Conservation (phyloP, 805 yeast genomes). For the Millerago galiae region DNA sequence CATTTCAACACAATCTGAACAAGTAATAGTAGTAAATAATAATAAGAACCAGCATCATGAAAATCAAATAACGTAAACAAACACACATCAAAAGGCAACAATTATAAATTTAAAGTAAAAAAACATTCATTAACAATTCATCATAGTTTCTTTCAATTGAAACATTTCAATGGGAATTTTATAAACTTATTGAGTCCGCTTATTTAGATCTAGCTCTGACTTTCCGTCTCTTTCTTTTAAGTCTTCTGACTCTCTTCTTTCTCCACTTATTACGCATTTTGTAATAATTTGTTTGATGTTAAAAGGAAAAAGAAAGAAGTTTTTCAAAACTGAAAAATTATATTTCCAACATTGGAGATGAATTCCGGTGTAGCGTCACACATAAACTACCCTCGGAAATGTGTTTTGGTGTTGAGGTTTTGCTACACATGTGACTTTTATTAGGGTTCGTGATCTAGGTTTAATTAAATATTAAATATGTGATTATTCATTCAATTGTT, state of each 20-base stretch:
- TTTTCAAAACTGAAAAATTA: constrained; percentile 17
- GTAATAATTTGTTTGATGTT: constrained; percentile 11
- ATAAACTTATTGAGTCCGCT: constrained; percentile 39
- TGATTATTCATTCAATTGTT: neutral
- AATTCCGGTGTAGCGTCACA: constrained; percentile 5
- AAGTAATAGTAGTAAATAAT: neutral
- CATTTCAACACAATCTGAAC: constrained; percentile 2
- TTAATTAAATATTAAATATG: too few relatives aligned
- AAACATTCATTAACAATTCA: neutral
- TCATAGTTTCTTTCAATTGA: neutral
- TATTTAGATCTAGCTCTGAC: constrained; percentile 99
- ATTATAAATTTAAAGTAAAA: neutral
- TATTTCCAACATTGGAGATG: neutral
- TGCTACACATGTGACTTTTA: too few relatives aligned
- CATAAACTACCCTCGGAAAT: constrained; percentile 2
- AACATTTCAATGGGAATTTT: neutral
- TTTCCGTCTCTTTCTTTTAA: constrained; percentile 99
- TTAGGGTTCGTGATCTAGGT: too few relatives aligned
- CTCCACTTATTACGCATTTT: constrained; percentile 97
- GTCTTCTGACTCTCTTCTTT: constrained; percentile 99
- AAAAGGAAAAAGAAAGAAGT: constrained; percentile 12
- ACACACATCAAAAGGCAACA: constrained; percentile 1
- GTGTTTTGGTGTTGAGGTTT: constrained; percentile 4
- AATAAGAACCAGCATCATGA: constrained; percentile 13
- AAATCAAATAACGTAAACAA: constrained; percentile 1